Base-by-base conservation (phyloP, 345 rosid genomes). In the Melaleuca quinquenervia region DNA sequence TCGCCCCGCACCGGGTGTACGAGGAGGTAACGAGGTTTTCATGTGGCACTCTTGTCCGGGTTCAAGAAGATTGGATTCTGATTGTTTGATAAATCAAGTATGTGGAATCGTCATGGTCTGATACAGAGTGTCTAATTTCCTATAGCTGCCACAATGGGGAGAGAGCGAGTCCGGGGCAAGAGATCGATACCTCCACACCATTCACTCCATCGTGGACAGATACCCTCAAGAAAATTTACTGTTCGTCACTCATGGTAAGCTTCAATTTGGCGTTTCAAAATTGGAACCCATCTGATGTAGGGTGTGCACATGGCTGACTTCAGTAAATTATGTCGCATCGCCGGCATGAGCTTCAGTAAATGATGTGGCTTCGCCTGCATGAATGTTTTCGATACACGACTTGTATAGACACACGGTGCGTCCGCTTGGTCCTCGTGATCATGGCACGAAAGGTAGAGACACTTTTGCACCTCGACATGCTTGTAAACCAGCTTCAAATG, bases 231-330 rank as follows among this genome's bases (percentile, higher is more conserved):
- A 97, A 82, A 96, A 97, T 86, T 86, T 97, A 92, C 92, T 96
- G 82, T 89, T 97, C 82, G 94, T 97, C 85, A 92, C 99, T 7
- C 99, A 96, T 82, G 98, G 99, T 95, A 89, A 88, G 85, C 84
- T 18, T 36, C 48, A 70, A 18, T 70, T 8, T 70, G 78, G 45
- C 78, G 36, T 70, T 14, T n/a, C n/a, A n/a, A n/a, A n/a, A n/a
- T n/a, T n/a, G n/a, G n/a, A n/a, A n/a, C n/a, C n/a, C n/a, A n/a
- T n/a, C n/a, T n/a, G n/a, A n/a, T n/a, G n/a, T n/a, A n/a, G n/a
- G n/a, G n/a, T n/a, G n/a, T n/a, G n/a, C n/a, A n/a, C n/a, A n/a
- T n/a, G n/a, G n/a, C n/a, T n/a, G n/a, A n/a, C n/a, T n/a, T n/a
- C n/a, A n/a, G n/a, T n/a, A n/a, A n/a, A n/a, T n/a, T n/a, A n/a